Percentiles rank a stretch among this genome's conserved stretches.
phyloP scores from a whole-genome alignment of 306 rosid species.

The Herpetospermum pedunculosum region DNA sequence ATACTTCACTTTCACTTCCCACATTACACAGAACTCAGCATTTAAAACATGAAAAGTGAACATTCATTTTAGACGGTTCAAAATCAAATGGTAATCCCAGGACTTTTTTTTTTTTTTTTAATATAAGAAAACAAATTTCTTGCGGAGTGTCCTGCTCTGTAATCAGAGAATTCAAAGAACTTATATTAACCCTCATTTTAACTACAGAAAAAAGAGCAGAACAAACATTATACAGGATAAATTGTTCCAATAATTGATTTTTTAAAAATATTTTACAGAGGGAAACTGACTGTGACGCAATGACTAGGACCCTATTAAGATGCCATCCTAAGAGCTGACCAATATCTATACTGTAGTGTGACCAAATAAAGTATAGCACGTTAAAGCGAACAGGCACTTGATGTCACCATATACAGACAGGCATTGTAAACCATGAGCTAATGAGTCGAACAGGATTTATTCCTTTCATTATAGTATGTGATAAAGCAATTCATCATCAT shows the following conservation, averaged over 20 bases:
- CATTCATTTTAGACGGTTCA: not conserved
- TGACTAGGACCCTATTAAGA: not conserved
- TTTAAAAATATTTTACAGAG: not conserved
- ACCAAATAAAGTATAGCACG: not conserved
- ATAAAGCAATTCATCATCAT: slow-evolving; percentile 17
- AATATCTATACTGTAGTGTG: not conserved
- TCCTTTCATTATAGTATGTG: not conserved
- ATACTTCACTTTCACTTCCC: not conserved
- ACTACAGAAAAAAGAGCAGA: not conserved
- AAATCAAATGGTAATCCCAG: not conserved
- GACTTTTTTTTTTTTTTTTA: too few relatives aligned
- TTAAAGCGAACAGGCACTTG: not conserved
- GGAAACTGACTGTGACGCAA: not conserved
- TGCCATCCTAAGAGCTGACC: not conserved
- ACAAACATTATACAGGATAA: not conserved
- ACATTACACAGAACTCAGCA: not conserved
- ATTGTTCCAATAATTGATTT: not conserved
- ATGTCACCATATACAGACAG: not conserved
- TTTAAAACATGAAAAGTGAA: not conserved
- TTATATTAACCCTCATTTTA: not conserved
- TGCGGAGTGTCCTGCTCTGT: not conserved
- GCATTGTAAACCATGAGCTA: not conserved
- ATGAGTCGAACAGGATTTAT: not conserved
- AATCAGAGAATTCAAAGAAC: not conserved
- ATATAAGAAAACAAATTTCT: not conserved